Evolutionary conservation across 2,329 filamentous ascomycete species (phyloP).

Genomic region (Colletotrichum brevisporum): DNA sequence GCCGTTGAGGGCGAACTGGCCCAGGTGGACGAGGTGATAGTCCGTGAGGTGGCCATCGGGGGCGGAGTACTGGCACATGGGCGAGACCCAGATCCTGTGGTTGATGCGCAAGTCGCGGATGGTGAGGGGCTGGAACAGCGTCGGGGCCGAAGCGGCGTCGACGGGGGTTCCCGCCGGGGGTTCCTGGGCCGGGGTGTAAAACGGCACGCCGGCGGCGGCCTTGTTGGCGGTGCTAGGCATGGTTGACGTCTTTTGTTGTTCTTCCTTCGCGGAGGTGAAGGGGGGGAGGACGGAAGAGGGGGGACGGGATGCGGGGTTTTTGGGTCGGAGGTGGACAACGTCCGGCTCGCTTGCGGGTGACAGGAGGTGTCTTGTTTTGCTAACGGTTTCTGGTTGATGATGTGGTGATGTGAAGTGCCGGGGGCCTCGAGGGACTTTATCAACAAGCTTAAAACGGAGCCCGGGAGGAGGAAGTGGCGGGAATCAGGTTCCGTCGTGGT

Average conservation of each 20-base stretch:
- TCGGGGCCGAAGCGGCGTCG: constrained; percentile 59
- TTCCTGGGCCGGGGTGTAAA: constrained; percentile 68
- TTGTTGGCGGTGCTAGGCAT: constrained; percentile 51
- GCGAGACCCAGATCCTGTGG: constrained; percentile 71
- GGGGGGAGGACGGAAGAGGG: no score
- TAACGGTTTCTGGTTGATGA: constrained; percentile 32
- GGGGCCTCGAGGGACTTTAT: constrained; percentile 21
- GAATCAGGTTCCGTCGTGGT: constrained; percentile 6
- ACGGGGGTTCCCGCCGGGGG: constrained; percentile 65
- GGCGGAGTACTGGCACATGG: constrained; percentile 74
- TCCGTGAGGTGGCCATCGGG: constrained; percentile 78
- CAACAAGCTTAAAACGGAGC: constrained; percentile 16
- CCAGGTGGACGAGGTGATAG: constrained; percentile 87
- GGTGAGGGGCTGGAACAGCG: constrained; percentile 69
- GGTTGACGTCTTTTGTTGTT: not conserved
- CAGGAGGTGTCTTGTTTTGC: constrained; percentile 10
- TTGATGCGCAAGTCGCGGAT: constrained; percentile 67
- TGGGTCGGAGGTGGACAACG: not conserved
- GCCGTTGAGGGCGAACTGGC: constrained; percentile 82
- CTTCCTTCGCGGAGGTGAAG: no score
- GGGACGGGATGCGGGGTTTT: not conserved
- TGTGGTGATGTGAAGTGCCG: constrained; percentile 11
- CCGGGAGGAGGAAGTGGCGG: not conserved
- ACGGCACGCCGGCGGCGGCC: constrained; percentile 62
- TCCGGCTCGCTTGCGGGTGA: not conserved